Base-by-base conservation (phyloP, 2,329 filamentous ascomycete species). In the Xylariaceae sp. region DNA sequence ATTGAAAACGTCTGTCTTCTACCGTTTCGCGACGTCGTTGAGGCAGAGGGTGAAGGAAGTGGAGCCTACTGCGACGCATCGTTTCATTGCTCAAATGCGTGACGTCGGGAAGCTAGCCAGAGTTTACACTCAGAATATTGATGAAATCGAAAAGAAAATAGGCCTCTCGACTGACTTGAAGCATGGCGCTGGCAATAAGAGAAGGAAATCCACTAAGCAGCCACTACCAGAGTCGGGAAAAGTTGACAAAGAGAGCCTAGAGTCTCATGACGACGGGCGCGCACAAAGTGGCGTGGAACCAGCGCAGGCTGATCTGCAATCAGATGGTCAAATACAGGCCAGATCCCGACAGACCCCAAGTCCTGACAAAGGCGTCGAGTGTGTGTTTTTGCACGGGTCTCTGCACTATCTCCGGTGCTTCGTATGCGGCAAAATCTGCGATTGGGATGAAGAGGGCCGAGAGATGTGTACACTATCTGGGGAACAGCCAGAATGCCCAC, bases 101-200 rank as follows among this genome's bases (percentile, higher is more conserved):
- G 83, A 88, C 61, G 76, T 80, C 4, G 82, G 84, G 3, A 85
- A 86, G 55, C 72, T 89, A 5, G 82, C 87, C 31, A 74, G 85
- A 36, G 87, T 85, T 59, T 89, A 89, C 59, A 89, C 85, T 0
- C 85, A 89, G 58, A 89, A 89, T 55, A 89, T 89, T 56, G 85
- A 89, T 57, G 81, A 83, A 53, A 80, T 89, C 6, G 86, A 89
- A 62, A 81, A 84, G 60, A 82, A 85, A 49, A 83, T 87, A 39
- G 85, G 85, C 3, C 71, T 89, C 3, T 80, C 76, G 14, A 86
- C 83, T 0, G 77, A 83, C 47, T 71, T 89, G 9, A 69, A 72
- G 11, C 73, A 78, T 31, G 85, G 85, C 0, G 78, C 82, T 1
- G 86, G 85, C 1, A 81, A 75, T 57, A 75, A 79, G 38, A 76